These are phyloP conservation scores for Thermochaetoides thermophila DNA, from an alignment of 495 filamentous ascomycete species.

Conservation along the genomic window DNA sequence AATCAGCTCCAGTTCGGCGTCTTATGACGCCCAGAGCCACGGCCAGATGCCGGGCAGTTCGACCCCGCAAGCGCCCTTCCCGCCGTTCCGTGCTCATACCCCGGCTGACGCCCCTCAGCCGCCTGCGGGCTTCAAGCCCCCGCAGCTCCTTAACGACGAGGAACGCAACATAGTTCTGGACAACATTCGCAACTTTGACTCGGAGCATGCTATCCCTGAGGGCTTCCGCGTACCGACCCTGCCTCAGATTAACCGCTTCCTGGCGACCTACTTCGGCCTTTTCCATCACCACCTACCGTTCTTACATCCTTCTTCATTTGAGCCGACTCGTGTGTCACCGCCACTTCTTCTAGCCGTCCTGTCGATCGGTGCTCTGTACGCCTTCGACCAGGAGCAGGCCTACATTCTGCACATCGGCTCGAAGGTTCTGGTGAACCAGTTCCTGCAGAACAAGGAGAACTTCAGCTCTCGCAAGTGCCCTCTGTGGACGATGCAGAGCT, in stretches of 20 bases:
- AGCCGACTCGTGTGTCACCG: slow-evolving; percentile 58
- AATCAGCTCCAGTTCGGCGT: slow-evolving; percentile 45
- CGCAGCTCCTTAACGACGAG: slow-evolving; percentile 57
- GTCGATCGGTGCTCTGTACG: slow-evolving; percentile 91
- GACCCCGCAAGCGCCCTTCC: slow-evolving; percentile 57
- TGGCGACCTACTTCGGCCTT: slow-evolving; percentile 90
- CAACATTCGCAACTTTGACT: slow-evolving; percentile 67
- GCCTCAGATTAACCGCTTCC: slow-evolving; percentile 67
- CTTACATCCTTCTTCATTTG: slow-evolving; percentile 85
- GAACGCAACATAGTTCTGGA: slow-evolving; percentile 71
- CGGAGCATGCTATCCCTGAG: slow-evolving; percentile 66
- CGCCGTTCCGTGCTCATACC: slow-evolving; percentile 45
- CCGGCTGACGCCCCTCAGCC: slow-evolving; percentile 40
- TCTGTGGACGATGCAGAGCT: slow-evolving; percentile 93
- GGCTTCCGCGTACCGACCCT: slow-evolving; percentile 77
- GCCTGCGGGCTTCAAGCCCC: slow-evolving; percentile 49
- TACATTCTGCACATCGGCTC: slow-evolving; percentile 95
- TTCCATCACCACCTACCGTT: slow-evolving; percentile 97
- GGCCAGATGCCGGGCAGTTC: slow-evolving; percentile 57
- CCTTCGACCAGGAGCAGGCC: slow-evolving; percentile 91
- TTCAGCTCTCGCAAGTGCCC: slow-evolving; percentile 98
- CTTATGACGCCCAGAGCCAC: slow-evolving; percentile 51
- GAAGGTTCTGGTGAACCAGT: slow-evolving; percentile 91
- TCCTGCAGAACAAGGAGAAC: slow-evolving; percentile 93
- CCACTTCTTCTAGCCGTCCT: slow-evolving; percentile 79